A percentile compares a stretch with the other conserved stretches of the same genome.
These are phyloP conservation scores for Penicillium sp. DNA, from an alignment of 2,329 filamentous ascomycete species.

Conservation along the genomic window DNA sequence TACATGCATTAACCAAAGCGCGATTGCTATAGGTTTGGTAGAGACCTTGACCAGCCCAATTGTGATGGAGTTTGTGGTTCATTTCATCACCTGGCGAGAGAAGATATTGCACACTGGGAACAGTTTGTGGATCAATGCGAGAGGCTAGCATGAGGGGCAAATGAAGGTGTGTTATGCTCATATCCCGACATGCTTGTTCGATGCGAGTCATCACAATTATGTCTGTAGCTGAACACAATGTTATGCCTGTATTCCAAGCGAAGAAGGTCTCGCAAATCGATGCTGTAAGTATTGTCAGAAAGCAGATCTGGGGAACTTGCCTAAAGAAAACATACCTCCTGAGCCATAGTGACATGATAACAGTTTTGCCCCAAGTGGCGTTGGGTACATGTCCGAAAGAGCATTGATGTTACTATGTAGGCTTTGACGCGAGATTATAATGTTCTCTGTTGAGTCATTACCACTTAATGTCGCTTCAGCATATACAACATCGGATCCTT, in stretches of 20 bases:
- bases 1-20: slow-evolving; percentile 69
- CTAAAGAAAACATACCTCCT: slow-evolving; percentile 51
- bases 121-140: slow-evolving; percentile 65
- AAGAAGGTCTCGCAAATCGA: slow-evolving; percentile 92
- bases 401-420: slow-evolving; percentile 72
- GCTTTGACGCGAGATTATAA: slow-evolving; percentile 73
- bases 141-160: slow-evolving; percentile 83
- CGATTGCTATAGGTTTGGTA: slow-evolving; percentile 59
- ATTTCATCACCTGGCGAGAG: slow-evolving; percentile 80
- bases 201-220: slow-evolving; percentile 72
- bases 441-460: slow-evolving; percentile 58
- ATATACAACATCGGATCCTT: slow-evolving; percentile 62
- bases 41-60: slow-evolving; percentile 66
- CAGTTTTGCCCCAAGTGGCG: slow-evolving; percentile 55
- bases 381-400: slow-evolving; percentile 66
- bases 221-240: slow-evolving; percentile 71
- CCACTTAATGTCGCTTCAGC: slow-evolving; percentile 72
- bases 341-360: slow-evolving; percentile 83
- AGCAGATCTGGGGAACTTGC: background rate
- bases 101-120: slow-evolving; percentile 70
- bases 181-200: slow-evolving; percentile 61
- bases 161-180: slow-evolving; percentile 75
- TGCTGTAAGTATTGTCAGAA: slow-evolving; percentile 47
- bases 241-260: slow-evolving; percentile 74
- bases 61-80: slow-evolving; percentile 66